Conservation (phyloP, 768 basidiomycete species). For the Suillus cothurnatus region DNA sequence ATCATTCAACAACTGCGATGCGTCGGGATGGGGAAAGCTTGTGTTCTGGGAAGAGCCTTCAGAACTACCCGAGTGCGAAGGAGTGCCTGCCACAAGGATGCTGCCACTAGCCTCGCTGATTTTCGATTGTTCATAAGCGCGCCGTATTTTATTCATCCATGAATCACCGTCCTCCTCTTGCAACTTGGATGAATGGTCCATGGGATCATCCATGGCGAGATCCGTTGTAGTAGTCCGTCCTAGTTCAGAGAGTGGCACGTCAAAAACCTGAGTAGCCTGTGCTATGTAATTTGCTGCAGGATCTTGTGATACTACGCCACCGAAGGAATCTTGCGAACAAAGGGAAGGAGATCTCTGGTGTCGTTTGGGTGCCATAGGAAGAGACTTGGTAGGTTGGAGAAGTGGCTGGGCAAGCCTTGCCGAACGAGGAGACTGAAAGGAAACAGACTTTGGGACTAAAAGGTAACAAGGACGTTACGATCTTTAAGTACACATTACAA, state of each 20-base stretch:
- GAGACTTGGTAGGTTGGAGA: conserved; percentile 22
- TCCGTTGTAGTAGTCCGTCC: conserved; percentile 36
- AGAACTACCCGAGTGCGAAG: conserved; percentile 42
- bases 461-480: conserved; percentile 28
- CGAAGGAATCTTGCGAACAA: conserved; percentile 66
- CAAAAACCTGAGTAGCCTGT: conserved; percentile 47
- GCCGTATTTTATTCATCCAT: conserved; percentile 5
- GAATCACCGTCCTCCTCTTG: conserved; percentile 11
- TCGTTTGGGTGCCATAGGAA: conserved; percentile 23
- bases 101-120: conserved; percentile 19
- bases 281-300: conserved; percentile 49
- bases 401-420: conserved; percentile 17
- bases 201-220: conserved; percentile 11
- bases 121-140: conserved; percentile 10
- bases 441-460: conserved; percentile 32
- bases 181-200: background rate
- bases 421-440: conserved; percentile 36
- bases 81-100: conserved; percentile 57
- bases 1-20: conserved; percentile 5
- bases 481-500: conserved; percentile 19
- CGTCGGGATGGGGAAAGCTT: conserved; percentile 27
- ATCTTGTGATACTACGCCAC: conserved; percentile 50
- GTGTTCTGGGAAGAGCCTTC: conserved; percentile 24
- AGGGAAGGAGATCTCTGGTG: conserved; percentile 39
- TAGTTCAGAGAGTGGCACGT: conserved; percentile 60